phyloP scores from a whole-genome alignment of 495 filamentous ascomycete species.

The Pyrenula aspistea region DNA sequence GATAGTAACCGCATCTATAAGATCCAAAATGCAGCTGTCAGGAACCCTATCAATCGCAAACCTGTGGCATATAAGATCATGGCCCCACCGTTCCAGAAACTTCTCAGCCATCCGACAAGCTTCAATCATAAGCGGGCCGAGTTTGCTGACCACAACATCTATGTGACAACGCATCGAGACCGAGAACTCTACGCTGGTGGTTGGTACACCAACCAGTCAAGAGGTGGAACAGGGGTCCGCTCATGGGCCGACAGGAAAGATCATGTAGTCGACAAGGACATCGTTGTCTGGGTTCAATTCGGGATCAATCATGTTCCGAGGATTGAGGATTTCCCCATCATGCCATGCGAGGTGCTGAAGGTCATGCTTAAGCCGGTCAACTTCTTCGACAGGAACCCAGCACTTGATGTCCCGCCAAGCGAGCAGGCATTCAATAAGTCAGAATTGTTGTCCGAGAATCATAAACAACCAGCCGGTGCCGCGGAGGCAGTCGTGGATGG shows the following conservation, averaged over 20 bases:
- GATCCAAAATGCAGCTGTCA: conserved; percentile 56
- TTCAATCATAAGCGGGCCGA: conserved; percentile 66
- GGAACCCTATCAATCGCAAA: conserved; percentile 62
- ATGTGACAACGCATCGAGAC: conserved; percentile 67
- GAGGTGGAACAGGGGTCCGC: conserved; percentile 31
- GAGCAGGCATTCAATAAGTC: conserved; percentile 26
- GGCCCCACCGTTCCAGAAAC: conserved; percentile 63
- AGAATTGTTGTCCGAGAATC: conserved; percentile 21
- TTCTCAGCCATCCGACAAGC: conserved; percentile 56
- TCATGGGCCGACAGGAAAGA: conserved; percentile 28
- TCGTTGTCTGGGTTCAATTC: conserved; percentile 38
- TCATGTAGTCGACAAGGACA: conserved; percentile 37
- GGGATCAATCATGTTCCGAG: conserved; percentile 50
- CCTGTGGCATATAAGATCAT: conserved; percentile 71
- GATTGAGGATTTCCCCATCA: conserved; percentile 53
- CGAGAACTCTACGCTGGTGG: conserved; percentile 73
- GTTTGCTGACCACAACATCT: conserved; percentile 73
- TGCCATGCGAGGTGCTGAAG: conserved; percentile 32
- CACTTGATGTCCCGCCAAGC: conserved; percentile 53
- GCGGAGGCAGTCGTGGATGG: not conserved
- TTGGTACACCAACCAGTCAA: conserved; percentile 77
- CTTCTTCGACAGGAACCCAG: conserved; percentile 66
- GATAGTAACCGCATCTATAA: conserved; percentile 62
- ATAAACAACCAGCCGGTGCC: not conserved
- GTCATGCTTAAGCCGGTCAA: conserved; percentile 58